Conservation (phyloP, 192 early-diverging fungal genomes). For the Lobulomyces angularis region DNA sequence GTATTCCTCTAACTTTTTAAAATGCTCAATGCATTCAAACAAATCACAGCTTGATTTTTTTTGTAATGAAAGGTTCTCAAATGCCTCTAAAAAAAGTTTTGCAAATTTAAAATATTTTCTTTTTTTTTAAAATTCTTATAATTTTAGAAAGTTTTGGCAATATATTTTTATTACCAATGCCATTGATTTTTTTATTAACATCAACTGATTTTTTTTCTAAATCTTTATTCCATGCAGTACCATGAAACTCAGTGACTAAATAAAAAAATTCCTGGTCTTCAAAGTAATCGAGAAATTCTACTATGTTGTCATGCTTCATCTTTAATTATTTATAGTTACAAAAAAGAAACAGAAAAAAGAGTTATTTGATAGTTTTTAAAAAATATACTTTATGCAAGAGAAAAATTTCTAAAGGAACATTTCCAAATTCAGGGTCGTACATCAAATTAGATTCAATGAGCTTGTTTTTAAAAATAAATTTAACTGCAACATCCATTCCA, state of each 20-base stretch:
- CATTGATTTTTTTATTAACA: too few relatives aligned
- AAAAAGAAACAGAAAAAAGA: conserved; percentile 5
- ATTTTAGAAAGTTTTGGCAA: conserved; percentile 8
- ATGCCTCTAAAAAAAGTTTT: too few relatives aligned
- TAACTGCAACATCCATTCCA: conserved; percentile 23
- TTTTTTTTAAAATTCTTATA: too few relatives aligned
- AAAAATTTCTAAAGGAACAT: conserved; percentile 31
- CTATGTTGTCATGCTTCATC: conserved; percentile 24
- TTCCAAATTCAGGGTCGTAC: conserved; percentile 19
- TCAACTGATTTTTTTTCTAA: too few relatives aligned
- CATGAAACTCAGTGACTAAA: conserved; percentile 36
- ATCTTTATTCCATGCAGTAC: conserved; percentile 19
- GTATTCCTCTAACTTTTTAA: conserved; percentile 21
- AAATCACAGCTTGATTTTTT: conserved; percentile 25
- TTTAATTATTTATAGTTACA: conserved; percentile 7
- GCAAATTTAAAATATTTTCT: too few relatives aligned
- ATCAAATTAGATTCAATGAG: conserved; percentile 20
- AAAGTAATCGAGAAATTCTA: conserved; percentile 29
- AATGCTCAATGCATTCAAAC: conserved; percentile 42
- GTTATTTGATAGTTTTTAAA: not conserved
- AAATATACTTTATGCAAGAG: conserved; percentile 26
- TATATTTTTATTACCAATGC: not conserved
- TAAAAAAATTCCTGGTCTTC: conserved; percentile 33
- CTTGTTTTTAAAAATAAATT: conserved; percentile 34
- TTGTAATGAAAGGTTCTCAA: conserved; percentile 6